These are phyloP conservation scores for Stephanodiscus minutulus DNA, from an alignment of 108 stramenopile genomes.

Conservation along the genomic window DNA sequence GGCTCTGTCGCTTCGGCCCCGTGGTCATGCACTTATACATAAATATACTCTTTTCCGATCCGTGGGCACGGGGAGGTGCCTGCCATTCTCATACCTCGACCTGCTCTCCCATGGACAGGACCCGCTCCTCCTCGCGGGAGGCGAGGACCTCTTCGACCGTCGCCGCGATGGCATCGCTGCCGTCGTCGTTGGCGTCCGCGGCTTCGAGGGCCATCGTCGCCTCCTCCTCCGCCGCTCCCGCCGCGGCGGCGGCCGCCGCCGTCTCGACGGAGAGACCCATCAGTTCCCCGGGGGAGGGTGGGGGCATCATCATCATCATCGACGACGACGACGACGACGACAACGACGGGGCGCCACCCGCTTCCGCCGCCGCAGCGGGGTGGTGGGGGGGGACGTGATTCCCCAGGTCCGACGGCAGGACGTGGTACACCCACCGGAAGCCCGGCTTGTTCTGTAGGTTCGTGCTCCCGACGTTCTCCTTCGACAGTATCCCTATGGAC, in stretches of 20 bases:
- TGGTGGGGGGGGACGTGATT: background rate
- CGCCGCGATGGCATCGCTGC: background rate
- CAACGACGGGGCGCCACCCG: no score
- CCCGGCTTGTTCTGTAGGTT: conserved; percentile 52
- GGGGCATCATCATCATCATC: no score
- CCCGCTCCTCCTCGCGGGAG: background rate
- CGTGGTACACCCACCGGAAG: conserved; percentile 63
- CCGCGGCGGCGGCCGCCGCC: background rate
- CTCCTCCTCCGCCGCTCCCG: background rate
- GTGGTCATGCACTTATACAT: no score
- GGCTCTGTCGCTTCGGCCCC: no score
- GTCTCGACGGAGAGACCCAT: background rate
- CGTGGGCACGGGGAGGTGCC: background rate
- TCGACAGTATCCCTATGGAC: conserved; percentile 73
- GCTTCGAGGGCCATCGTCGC: background rate
- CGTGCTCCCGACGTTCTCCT: conserved; percentile 58
- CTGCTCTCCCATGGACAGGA: background rate
- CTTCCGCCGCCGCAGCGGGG: background rate
- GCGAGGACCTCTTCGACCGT: background rate
- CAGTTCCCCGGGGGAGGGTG: no score
- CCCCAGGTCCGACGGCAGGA: conserved; percentile 44
- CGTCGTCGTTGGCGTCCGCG: no score
- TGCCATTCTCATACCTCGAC: background rate
- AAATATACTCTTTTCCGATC: no score
- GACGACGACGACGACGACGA: no score